Base-by-base conservation (phyloP, 805 yeast genomes). In the Candida tammaniensis region DNA sequence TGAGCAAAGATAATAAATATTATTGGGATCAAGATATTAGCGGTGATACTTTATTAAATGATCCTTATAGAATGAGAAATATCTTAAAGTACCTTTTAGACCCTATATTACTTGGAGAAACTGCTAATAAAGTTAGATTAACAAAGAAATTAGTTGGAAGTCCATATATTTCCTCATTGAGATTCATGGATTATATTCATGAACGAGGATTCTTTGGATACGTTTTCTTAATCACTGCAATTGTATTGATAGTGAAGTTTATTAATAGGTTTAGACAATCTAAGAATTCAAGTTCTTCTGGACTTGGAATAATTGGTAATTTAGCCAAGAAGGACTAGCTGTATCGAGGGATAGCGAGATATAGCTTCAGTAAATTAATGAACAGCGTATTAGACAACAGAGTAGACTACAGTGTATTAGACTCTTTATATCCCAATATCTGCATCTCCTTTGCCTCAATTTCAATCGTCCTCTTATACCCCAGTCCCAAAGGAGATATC, bases 141-240 rank as follows among this genome's bases (percentile, higher is more conserved):
- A 30, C 29, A 8, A 44, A 52, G 27, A 61, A 59, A 24, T 52
- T 72, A 33, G 62, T 66, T 19, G 63, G 64, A 24, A 67, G 74
- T 36, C 77, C 80, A 4, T 74, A 55, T 40, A 58, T 64, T 4
- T 43, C 50, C 1, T 25, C 40, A 1, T 49, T 74, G 12, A 52
- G 68, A 33, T 56, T 65, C 28, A 54, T 74, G 62, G 78, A 76
- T 36, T 10, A 29, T 11, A 43, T 74, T 13, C 80, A 72, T 43
- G 53, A 57, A 33, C 50, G 55, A 35, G 78, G 80, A 1, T 32
- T 71, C 33, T 34, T 57, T 19, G 79, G 74, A 0, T 76, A 74
- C 5, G 38, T 33, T 9, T 15, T 33, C 11, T 11, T 44, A 3
- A 12, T 44, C 3, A 12, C n/a, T 7, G 31, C 17, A 4, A 13